Conservation (phyloP, 345 rosid genomes). For the Sonneratia caseolaris region DNA sequence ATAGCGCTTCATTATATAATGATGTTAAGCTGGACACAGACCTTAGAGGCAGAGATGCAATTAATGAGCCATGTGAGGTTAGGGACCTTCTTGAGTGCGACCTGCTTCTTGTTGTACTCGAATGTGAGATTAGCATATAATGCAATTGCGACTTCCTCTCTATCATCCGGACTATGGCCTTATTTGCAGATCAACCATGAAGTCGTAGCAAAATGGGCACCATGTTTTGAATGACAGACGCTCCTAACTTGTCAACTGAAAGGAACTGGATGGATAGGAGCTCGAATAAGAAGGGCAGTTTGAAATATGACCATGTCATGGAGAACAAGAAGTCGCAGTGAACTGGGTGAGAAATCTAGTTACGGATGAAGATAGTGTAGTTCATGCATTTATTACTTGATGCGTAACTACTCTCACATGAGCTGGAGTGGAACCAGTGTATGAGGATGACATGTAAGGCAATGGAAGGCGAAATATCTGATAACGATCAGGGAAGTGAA, state of each 20-base stretch:
- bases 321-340: background rate
- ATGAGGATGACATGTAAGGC: too few species aligned
- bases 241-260: background rate
- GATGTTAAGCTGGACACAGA: background rate
- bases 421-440: too few species aligned
- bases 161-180: background rate
- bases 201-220: background rate
- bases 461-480: too few species aligned
- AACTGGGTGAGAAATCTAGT: background rate
- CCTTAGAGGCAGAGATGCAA: background rate
- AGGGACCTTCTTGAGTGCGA: constrained; percentile 1
- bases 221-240: background rate
- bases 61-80: constrained; percentile 6
- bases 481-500: too few species aligned
- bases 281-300: background rate
- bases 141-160: background rate
- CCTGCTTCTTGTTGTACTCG: background rate
- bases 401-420: too few species aligned
- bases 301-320: too few species aligned
- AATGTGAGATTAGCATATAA: too few species aligned
- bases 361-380: too few species aligned
- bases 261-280: background rate
- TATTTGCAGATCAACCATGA: background rate
- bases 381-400: too few species aligned
- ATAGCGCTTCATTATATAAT: constrained; percentile 5